Conservation (phyloP, 2,329 filamentous ascomycete genomes). For the Colletotrichum acutatum region DNA sequence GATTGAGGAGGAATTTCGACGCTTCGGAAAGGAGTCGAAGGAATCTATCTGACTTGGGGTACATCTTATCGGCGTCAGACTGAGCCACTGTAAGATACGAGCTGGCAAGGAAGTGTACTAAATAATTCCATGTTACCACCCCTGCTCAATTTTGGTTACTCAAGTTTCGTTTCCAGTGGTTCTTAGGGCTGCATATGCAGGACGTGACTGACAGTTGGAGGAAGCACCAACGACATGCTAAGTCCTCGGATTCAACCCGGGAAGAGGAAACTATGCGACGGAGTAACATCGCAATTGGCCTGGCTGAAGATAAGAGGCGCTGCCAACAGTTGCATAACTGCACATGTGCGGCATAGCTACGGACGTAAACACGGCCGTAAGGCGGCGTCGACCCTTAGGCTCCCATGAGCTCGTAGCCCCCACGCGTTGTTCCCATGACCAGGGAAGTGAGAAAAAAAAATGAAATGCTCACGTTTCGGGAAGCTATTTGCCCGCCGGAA, state of each 20-base stretch:
- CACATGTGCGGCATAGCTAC: background rate
- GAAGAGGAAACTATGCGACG: background rate
- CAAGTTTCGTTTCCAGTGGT: background rate
- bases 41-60: background rate
- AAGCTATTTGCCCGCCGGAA: no score
- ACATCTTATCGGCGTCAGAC: background rate
- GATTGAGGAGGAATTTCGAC: background rate
- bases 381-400: background rate
- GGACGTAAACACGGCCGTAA: background rate
- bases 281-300: background rate
- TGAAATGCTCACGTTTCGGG: background rate
- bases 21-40: background rate
- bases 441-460: no score
- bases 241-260: background rate
- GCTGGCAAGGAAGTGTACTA: background rate
- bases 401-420: background rate
- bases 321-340: background rate
- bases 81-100: background rate
- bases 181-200: background rate
- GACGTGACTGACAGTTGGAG: background rate
- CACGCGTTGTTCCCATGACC: background rate
- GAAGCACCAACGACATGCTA: background rate
- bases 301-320: background rate
- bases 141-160: background rate
- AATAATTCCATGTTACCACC: background rate